A percentile compares a stretch with the other conserved stretches of the same genome.
phyloP scores from a whole-genome alignment of 345 rosid species.

The Moricandia moricandioides region DNA sequence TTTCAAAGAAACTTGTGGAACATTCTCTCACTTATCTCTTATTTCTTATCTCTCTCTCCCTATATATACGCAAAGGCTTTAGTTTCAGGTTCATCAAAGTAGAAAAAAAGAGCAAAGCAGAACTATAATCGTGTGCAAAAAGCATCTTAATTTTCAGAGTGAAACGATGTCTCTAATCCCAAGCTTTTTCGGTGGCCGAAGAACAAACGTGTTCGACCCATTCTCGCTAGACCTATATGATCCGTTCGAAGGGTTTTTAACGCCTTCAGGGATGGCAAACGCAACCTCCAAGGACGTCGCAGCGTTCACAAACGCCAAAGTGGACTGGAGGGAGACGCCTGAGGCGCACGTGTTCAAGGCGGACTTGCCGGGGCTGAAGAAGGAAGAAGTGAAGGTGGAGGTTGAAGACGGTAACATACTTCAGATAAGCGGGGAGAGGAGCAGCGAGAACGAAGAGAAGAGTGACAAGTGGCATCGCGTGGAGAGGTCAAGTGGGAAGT shows the following conservation, averaged over 20 bases:
- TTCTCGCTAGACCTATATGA: conserved; percentile 35
- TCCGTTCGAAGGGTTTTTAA: conserved; percentile 9
- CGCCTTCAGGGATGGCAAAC: not conserved
- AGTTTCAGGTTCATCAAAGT: not conserved
- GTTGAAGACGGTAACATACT: conserved; percentile 38
- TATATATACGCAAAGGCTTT: not conserved
- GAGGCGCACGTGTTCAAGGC: conserved; percentile 42
- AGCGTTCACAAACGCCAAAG: conserved; percentile 24
- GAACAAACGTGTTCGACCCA: conserved; percentile 39
- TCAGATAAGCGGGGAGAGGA: conserved; percentile 42
- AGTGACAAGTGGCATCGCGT: conserved; percentile 45
- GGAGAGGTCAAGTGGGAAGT: conserved; percentile 39
- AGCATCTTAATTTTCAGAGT: not conserved
- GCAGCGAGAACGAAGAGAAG: conserved; percentile 37
- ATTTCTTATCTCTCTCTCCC: not conserved
- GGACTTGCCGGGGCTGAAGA: conserved; percentile 40
- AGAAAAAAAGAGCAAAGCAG: not conserved
- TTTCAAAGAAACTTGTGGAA: conserved; percentile 11
- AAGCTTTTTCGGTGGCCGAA: conserved; percentile 29
- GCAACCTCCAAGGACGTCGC: conserved; percentile 20
- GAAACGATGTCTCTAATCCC: conserved; percentile 33
- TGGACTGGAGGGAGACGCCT: conserved; percentile 44
- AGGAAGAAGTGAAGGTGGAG: conserved; percentile 45
- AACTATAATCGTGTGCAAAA: not conserved
- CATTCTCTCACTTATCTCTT: not conserved